Evolutionary conservation across 768 basidiomycete species (phyloP), one percentile per base, ranked within the genome.

Genomic region (Suillus cothurnatus): DNA sequence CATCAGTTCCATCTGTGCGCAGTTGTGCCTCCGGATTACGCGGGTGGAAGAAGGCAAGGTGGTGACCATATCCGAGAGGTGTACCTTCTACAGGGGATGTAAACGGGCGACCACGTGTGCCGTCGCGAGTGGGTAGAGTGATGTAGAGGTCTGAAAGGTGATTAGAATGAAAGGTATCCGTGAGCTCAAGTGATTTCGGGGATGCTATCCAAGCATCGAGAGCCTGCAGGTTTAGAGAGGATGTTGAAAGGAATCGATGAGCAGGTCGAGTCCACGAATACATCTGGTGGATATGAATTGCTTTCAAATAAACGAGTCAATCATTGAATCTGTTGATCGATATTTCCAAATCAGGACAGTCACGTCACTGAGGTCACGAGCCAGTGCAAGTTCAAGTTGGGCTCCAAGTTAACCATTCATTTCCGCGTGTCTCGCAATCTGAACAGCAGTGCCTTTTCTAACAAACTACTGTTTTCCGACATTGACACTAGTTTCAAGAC

Each of bases 1-100:
- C 81, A 61, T 91, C 91, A 15, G 91, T 92, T 19, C 90, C 91
- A 70, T 93, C 91, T n/a, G 79, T 69, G 15, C 88, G 83, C 45
- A 93, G 80, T 23, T 74, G 72, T 15, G 71, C 59, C 71, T 91
- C 89, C 0, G 90, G 84, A 41, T 81, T 83, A 38, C 86, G 83
- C 4, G 85, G 84, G 63, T 91, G 89, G 76, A 93, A 93, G 80
- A 92, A 92, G 15, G 81, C 87, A 28, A 93, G 82, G 68, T 91
- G 89, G 70, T 91, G 89, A 6, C 90, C 91, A 66, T 83, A 85
- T 7, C 79, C 81, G 34, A 92, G 76, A 3, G 82, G 77, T 2
- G 78, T 67, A 7, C 82, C 80, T 2, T 69, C 68, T 55, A 72
- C 67, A 55, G 88, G 88, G 23, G 77, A 75, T 21, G 71, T 65